A percentile compares a stretch with the other conserved stretches of the same genome.
Evolutionary conservation across 129 eudicot genomes (phyloP).

Genomic region (Flaveria trinervia): DNA sequence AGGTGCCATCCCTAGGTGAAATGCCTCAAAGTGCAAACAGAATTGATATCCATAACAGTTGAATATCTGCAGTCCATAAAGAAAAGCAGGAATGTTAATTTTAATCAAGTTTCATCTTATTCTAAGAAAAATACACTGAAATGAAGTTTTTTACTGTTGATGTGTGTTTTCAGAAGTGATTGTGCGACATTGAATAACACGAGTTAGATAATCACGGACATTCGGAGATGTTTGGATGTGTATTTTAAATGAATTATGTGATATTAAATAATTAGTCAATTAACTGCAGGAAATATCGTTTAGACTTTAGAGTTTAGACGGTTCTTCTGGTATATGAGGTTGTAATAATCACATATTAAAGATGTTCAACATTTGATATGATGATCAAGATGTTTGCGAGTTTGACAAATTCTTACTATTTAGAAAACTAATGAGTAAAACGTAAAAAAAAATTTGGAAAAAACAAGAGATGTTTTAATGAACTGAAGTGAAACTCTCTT

Average conservation of each 20-base stretch:
- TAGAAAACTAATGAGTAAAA: not conserved
- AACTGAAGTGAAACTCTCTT: not conserved
- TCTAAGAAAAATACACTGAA: not conserved
- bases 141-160: not conserved
- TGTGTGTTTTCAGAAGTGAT: not conserved
- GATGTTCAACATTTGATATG: too few relatives aligned
- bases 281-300: not conserved
- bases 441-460: not conserved
- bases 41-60: slow-evolving; percentile 67
- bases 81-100: not conserved
- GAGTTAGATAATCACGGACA: not conserved
- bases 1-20: slow-evolving; percentile 58
- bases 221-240: not conserved
- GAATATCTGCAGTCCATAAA: slow-evolving; percentile 44
- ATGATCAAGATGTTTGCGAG: not conserved
- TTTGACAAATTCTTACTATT: not conserved
- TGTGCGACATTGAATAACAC: not conserved
- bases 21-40: slow-evolving; percentile 77
- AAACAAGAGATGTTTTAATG: not conserved
- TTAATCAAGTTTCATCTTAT: not conserved
- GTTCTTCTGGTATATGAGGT: not conserved
- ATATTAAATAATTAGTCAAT: not conserved
- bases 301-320: not conserved
- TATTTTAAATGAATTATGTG: not conserved
- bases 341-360: not conserved